Conservation (phyloP, 345 rosid species). For the Isatis tinctoria region DNA sequence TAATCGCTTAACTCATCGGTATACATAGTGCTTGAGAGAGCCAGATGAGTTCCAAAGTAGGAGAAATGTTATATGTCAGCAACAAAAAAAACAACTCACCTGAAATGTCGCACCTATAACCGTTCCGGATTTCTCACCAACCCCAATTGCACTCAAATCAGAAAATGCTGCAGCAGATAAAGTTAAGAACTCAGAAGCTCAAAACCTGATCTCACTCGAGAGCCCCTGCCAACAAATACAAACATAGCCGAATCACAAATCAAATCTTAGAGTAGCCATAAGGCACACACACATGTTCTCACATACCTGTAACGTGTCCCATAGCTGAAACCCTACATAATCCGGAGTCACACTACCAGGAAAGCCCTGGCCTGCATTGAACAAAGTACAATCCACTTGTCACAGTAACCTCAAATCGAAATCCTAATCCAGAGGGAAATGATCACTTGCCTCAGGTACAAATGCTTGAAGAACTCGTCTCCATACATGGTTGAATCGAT, state of each 20-base stretch:
- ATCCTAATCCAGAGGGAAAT: background rate
- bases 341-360: constrained; percentile 90
- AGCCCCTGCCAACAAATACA: constrained; percentile 51
- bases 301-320: constrained; percentile 90
- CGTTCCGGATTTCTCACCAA: constrained; percentile 93
- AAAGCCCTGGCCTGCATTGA: constrained; percentile 66
- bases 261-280: background rate
- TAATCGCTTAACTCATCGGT: background rate
- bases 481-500: constrained; percentile 69
- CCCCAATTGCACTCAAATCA: constrained; percentile 82
- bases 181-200: background rate
- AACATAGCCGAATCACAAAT: background rate
- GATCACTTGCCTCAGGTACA: constrained; percentile 74
- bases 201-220: constrained; percentile 50
- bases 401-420: background rate
- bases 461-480: constrained; percentile 83
- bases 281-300: background rate
- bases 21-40: background rate
- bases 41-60: background rate
- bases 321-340: constrained; percentile 78
- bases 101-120: constrained; percentile 96
- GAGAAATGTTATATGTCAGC: background rate
- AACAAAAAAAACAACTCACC: constrained; percentile 36
- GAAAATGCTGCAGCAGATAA: background rate
- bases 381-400: background rate